These are phyloP conservation scores for Fusarium circinatum DNA, from an alignment of 2,329 filamentous ascomycete genomes.

Conservation along the genomic window DNA sequence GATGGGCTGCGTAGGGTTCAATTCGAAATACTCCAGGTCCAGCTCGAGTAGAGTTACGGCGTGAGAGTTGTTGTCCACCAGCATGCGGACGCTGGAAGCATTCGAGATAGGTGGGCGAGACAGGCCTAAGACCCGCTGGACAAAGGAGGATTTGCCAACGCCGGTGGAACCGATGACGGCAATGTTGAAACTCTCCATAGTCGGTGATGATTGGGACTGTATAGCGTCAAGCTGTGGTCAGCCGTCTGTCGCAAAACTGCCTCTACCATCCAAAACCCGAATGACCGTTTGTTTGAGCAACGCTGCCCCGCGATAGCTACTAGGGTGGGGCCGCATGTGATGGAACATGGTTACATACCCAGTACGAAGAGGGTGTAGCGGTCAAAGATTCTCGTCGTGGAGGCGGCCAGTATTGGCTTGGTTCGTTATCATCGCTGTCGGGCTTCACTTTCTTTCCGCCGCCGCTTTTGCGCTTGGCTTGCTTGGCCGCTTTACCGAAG, in stretches of 20 bases:
- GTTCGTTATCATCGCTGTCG: constrained; percentile 43
- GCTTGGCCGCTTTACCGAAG: constrained; percentile 6
- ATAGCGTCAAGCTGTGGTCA: constrained; percentile 39
- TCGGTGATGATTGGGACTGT: constrained; percentile 48
- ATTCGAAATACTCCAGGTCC: constrained; percentile 72
- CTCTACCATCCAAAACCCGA: neutral
- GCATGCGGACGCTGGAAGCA: constrained; percentile 66
- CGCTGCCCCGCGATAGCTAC: constrained; percentile 38
- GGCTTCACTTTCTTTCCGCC: constrained; percentile 27
- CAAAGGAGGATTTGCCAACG: constrained; percentile 75
- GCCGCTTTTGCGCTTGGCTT: constrained; percentile 20
- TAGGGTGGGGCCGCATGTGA: constrained; percentile 34
- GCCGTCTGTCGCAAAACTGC: constrained; percentile 36
- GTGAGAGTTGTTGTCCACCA: constrained; percentile 67
- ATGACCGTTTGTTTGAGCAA: constrained; percentile 8
- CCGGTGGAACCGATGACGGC: constrained; percentile 73
- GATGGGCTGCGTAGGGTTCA: constrained; percentile 66
- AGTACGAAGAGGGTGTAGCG: constrained; percentile 50
- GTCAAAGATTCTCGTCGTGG: constrained; percentile 62
- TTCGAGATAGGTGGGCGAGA: constrained; percentile 63
- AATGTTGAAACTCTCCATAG: constrained; percentile 71
- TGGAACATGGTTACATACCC: constrained; percentile 50
- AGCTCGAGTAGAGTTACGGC: constrained; percentile 72
- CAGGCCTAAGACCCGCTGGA: constrained; percentile 70
- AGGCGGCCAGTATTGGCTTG: constrained; percentile 54